Conservation (phyloP, 2,329 filamentous ascomycete genomes). For the Teratosphaeriaceae sp. region DNA sequence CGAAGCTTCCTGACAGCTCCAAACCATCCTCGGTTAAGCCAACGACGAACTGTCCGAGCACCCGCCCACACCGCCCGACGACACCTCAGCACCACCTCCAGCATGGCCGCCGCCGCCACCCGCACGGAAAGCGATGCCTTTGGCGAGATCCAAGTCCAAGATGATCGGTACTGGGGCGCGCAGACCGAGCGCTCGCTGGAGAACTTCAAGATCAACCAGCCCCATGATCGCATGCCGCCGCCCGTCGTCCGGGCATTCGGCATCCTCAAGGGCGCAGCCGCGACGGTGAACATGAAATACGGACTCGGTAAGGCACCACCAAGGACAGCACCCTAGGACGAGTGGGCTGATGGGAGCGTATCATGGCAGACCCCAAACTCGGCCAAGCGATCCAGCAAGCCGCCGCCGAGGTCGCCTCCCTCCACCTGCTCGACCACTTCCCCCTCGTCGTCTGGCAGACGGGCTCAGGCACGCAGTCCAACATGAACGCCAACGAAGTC, state of each 20-base stretch:
- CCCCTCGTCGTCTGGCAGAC: conserved; percentile 99
- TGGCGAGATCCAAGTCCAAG: conserved; percentile 86
- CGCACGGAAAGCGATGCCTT: conserved; percentile 96
- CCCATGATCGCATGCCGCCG: conserved; percentile 95
- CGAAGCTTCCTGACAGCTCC: conserved; percentile 3
- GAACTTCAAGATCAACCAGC: conserved; percentile 99
- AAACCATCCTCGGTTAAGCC: too few relatives aligned
- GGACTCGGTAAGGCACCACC: conserved; percentile 61
- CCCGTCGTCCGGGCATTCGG: conserved; percentile 90
- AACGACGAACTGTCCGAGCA: background rate
- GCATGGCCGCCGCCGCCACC: conserved; percentile 39
- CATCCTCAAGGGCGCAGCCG: conserved; percentile 93
- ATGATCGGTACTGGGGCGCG: conserved; percentile 97
- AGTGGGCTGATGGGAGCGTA: background rate
- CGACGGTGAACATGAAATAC: conserved; percentile 90
- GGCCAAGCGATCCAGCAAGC: conserved; percentile 93
- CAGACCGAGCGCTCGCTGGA: conserved; percentile 93
- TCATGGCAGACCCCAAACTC: conserved; percentile 67
- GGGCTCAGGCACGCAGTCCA: conserved; percentile 95
- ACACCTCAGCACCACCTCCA: conserved; percentile 27
- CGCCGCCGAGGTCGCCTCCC: conserved; percentile 82
- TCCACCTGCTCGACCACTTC: conserved; percentile 95
- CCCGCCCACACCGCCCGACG: conserved; percentile 5
- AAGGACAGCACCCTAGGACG: conserved; percentile 1
- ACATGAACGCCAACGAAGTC: conserved; percentile 99